Evolutionary conservation across 1,139 yeast genomes (phyloP), one percentile per base, ranked within the genome.

Genomic region (Kodamaea arcana): DNA sequence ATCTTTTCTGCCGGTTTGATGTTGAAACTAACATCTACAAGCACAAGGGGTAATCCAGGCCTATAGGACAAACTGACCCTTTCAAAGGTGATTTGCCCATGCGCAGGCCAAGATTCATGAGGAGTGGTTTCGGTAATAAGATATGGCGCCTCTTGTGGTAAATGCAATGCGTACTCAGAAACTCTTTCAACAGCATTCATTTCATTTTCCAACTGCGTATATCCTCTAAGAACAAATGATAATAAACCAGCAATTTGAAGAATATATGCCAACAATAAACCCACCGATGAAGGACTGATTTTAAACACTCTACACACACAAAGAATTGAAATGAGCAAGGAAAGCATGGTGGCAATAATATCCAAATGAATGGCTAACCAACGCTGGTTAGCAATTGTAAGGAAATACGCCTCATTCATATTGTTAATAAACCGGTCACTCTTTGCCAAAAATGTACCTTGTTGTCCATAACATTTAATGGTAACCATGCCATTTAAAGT

Each of bases 121-220:
- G 94, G 90, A 2, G 70, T 60, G 2, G 69, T 64, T 32, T 73
- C 84, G 0, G 72, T 66, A 18, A 46, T 47, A 11, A 40, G 35
- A 26, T 75, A 74, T 0, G 65, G 50, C 3, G 66, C 65, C 44
- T 68, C 74, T 38, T 60, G 60, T 4, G 69, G 71, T 35, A 68
- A 49, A 24, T 55, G 44, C 34, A 47, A 67, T 1, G 90, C 92
- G 57, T 85, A 85, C 37, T 80, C 74, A 41, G 78, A 71, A 34
- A 87, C 58, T 53, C 96, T 73, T 60, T 87, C 95, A n/a, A 81
- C 92, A 5, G 94, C 78, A 50, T 83, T 84, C 87, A 86, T 75
- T 50, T 82, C 83, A 57, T 83, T 85, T 54, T 86, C 95, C 22
- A 83, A 75, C 50, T 79, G 80, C 1, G 94, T 83, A 41, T 65